Percentiles rank a stretch among this genome's conserved stretches.
Evolutionary conservation across 1,284 basidiomycete species (phyloP).

Genomic region (Pascua sp.): DNA sequence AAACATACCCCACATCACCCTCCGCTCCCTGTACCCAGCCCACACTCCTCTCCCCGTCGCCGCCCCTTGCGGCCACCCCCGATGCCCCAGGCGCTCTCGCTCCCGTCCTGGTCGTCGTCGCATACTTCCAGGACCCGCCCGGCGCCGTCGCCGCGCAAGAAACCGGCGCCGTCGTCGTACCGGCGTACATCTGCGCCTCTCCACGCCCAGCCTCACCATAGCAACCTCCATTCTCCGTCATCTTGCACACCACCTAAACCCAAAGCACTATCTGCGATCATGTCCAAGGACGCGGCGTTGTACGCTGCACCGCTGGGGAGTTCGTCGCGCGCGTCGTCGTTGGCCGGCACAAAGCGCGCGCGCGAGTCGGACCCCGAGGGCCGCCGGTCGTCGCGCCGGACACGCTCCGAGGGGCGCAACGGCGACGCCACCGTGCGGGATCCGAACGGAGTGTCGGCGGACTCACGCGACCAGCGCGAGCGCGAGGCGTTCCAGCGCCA

Average conservation of each 20-base stretch:
- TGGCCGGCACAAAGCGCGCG: conserved; percentile 42
- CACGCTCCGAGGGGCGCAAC: conserved; percentile 41
- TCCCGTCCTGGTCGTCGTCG: conserved; percentile 31
- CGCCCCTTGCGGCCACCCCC: neutral
- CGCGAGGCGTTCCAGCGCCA: conserved; percentile 45
- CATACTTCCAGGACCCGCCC: conserved; percentile 26
- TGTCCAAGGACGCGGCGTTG: conserved; percentile 4
- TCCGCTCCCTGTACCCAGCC: neutral
- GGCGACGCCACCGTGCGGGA: neutral
- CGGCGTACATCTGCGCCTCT: conserved; percentile 5
- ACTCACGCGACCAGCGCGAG: conserved; percentile 13
- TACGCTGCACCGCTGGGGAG: no score
- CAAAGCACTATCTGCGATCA: neutral
- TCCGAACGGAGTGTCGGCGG: no score
- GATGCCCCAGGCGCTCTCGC: conserved; percentile 21
- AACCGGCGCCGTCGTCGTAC: neutral
- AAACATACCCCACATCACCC: neutral
- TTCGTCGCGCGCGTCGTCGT: conserved; percentile 32
- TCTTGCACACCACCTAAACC: neutral
- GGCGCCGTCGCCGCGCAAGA: conserved; percentile 16
- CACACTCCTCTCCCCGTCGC: neutral
- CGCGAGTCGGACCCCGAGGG: conserved; percentile 32
- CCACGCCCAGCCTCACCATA: conserved; percentile 7
- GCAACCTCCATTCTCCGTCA: neutral
- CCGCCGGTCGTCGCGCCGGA: conserved; percentile 30